Evolutionary conservation across 176 grass and related monocot genomes (phyloP).

Genomic region (Chrysopogon serrulatus): DNA sequence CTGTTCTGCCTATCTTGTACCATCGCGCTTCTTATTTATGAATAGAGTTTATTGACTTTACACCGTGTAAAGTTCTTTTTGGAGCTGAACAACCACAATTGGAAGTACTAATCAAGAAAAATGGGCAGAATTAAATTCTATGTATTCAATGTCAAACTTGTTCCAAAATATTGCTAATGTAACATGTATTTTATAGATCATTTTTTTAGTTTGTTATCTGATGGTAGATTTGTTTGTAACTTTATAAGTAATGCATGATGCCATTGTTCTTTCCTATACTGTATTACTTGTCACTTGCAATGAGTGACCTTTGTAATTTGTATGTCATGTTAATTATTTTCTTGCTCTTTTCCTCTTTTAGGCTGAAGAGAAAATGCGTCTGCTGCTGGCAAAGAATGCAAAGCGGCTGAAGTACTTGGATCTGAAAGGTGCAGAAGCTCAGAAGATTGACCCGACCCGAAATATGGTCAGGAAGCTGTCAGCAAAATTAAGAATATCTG

Average conservation of each 20-base stretch:
- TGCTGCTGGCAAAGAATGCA: constrained; percentile 60
- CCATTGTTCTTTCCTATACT: neutral
- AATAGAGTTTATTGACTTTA: neutral
- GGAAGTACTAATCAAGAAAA: neutral
- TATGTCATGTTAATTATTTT: constrained; percentile 1
- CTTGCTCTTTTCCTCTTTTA: constrained; percentile 20
- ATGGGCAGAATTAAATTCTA: neutral
- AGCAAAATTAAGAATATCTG: constrained; percentile 64
- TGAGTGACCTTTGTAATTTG: neutral
- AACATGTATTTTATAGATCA: neutral
- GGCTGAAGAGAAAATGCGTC: constrained; percentile 88
- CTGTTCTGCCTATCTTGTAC: neutral
- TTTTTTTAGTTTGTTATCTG: neutral
- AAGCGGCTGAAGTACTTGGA: constrained; percentile 72
- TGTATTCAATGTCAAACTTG: neutral
- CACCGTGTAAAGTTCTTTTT: constrained; percentile 10
- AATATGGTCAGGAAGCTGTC: constrained; percentile 57
- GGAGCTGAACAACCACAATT: neutral
- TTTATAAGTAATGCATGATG: neutral
- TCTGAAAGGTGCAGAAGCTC: constrained; percentile 57
- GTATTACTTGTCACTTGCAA: neutral
- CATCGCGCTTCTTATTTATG: constrained; percentile 16
- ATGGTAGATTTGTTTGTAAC: neutral
- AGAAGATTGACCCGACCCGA: constrained; percentile 67
- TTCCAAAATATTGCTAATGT: neutral